Base-by-base conservation (phyloP, 1,284 basidiomycete species). In the Ustilago curta region DNA sequence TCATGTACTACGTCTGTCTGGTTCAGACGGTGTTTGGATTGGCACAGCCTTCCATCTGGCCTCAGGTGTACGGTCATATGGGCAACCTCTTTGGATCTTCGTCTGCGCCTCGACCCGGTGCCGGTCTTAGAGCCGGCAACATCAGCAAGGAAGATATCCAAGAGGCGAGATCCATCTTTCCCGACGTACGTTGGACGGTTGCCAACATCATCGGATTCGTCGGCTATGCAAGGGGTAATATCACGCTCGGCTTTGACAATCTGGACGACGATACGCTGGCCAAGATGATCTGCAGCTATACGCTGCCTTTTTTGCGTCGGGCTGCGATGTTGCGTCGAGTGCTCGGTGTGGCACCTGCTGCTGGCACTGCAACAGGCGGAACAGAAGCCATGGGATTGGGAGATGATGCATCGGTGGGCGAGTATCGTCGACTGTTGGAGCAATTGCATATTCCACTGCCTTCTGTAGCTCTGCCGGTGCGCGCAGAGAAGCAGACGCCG, bases 271-370 rank as follows among this genome's bases (percentile, higher is more conserved):
- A 63, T 27, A 80, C 65, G 60, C 80, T 98, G 57, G 92, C 95
- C 81, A 94, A 92, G 85, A 86, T 96, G 53, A 86, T 98, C 49
- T 95, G 96, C 83, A 88, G 90, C 0, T 94, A 95, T 86, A 95
- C 94, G 0, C 87, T 99, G 8, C 95, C 95, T 1, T 97, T 97
- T 88, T 88, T 98, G n/a, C 91, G 95, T 39, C 90, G 93, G 5
- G 93, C 93, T 0, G 91, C 93, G 7, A 93, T 97, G 42, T 88
- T 98, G 9, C 93, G 91, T 73, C 91, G 92, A 14, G 90, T 93
- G 1, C 88, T 94, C 3, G 70, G 72, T 4, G 48, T 65, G 12
- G 25, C 56, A 35, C 43, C 32, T 18, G 44, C 32, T 18, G 44
- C 31, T 21, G 39, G 45, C 12, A 27, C 8, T 16, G 52, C 32